These are phyloP conservation scores for Pyrus communis DNA, from an alignment of 306 rosid species.

Conservation along the genomic window DNA sequence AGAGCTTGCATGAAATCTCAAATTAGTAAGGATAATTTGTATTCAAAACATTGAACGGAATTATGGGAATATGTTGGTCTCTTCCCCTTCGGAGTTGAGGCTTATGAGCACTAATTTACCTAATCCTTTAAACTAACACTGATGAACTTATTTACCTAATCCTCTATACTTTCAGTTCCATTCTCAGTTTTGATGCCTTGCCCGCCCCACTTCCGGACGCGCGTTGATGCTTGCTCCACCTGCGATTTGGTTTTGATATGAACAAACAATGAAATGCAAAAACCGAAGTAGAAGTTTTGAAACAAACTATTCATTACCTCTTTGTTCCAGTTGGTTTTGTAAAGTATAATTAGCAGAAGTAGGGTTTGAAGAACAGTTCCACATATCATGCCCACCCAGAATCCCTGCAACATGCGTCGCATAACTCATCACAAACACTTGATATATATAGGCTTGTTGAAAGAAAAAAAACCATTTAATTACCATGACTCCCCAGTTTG, in stretches of 20 bases:
- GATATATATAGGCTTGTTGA: background rate
- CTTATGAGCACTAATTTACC: too few species aligned
- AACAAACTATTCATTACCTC: constrained; percentile 24
- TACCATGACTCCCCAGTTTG: constrained; percentile 40
- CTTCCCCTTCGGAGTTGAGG: too few species aligned
- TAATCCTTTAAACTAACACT: too few species aligned
- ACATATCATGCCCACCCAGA: constrained; percentile 40
- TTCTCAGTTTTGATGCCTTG: background rate
- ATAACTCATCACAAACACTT: background rate
- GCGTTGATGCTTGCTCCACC: constrained; percentile 47
- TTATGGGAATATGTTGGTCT: too few species aligned
- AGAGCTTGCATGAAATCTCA: too few species aligned
- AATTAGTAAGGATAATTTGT: too few species aligned
- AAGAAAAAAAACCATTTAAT: background rate
- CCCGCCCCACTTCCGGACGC: constrained; percentile 36
- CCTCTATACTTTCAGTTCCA: background rate
- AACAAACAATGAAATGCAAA: background rate
- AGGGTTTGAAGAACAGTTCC: constrained; percentile 35
- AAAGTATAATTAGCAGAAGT: constrained; percentile 20
- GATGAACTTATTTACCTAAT: too few species aligned
- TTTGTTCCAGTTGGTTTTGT: constrained; percentile 43
- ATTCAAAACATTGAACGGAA: too few species aligned
- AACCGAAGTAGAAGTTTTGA: background rate
- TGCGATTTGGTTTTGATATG: constrained; percentile 5
- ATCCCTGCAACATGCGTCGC: constrained; percentile 17